Percentiles rank a stretch among this genome's conserved stretches.
phyloP scores from a whole-genome alignment of 164 flowering plant species.

The Vitis labrusca region DNA sequence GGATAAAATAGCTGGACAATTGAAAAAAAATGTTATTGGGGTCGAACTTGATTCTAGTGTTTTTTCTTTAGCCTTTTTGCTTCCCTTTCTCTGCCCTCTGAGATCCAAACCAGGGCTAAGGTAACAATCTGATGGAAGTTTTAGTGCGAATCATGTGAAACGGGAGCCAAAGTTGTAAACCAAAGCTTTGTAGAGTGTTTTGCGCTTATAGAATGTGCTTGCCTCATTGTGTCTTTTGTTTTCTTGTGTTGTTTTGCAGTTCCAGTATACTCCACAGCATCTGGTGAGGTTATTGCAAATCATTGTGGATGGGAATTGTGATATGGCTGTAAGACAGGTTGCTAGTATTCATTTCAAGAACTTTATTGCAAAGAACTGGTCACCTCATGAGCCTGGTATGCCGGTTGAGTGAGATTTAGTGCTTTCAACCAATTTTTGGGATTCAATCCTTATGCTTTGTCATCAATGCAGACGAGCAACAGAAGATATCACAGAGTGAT shows the following conservation, averaged over 20 bases:
- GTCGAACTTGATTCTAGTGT: too few relatives aligned
- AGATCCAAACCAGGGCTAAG: too few relatives aligned
- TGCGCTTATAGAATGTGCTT: not conserved
- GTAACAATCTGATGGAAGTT: too few relatives aligned
- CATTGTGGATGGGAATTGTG: slow-evolving; percentile 79
- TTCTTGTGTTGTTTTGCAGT: slow-evolving; percentile 41
- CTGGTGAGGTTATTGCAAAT: slow-evolving; percentile 87
- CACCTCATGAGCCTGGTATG: slow-evolving; percentile 81
- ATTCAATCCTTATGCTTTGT: not conserved
- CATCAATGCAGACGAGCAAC: slow-evolving; percentile 54
- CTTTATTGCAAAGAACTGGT: slow-evolving; percentile 90
- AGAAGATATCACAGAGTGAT: slow-evolving; percentile 64
- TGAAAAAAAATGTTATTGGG: too few relatives aligned
- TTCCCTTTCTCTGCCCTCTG: too few relatives aligned
- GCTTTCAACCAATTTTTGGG: not conserved
- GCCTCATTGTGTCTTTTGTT: not conserved
- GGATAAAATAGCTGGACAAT: too few relatives aligned
- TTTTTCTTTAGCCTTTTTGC: too few relatives aligned
- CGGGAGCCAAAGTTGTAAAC: too few relatives aligned
- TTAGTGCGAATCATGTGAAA: too few relatives aligned
- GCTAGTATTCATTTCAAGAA: slow-evolving; percentile 98
- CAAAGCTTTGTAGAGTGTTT: too few relatives aligned
- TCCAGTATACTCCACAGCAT: slow-evolving; percentile 86
- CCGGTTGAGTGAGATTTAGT: not conserved
- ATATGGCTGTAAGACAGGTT: slow-evolving; percentile 81